Conservation (phyloP, 2,329 filamentous ascomycete genomes). For the Albophoma yamanashiensis region DNA sequence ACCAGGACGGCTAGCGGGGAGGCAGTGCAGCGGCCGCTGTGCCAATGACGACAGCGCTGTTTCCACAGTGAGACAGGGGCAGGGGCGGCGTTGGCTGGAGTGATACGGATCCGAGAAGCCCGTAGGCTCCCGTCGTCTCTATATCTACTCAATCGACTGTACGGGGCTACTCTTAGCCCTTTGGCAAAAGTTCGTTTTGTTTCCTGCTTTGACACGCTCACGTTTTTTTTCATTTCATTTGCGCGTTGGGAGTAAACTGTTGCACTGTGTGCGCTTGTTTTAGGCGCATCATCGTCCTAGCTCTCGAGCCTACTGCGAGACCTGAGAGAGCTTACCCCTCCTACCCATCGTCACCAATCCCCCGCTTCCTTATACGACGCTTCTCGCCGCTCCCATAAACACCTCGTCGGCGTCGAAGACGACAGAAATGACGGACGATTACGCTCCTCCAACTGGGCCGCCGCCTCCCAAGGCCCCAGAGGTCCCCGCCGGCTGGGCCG, state of each 20-base stretch:
- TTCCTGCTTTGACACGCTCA: not conserved
- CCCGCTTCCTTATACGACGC: not conserved
- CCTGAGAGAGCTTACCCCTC: not conserved
- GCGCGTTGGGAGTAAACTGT: not conserved
- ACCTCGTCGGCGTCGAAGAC: not conserved
- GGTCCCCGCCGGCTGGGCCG: conserved; percentile 60
- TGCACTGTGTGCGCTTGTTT: not conserved
- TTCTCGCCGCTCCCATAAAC: not conserved
- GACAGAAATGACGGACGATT: conserved; percentile 36
- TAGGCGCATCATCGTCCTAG: not conserved
- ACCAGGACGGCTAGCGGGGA: not conserved
- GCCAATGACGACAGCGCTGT: not conserved
- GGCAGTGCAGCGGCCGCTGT: not conserved
- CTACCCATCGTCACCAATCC: not conserved
- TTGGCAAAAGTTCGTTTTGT: no score
- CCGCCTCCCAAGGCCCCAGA: conserved; percentile 55
- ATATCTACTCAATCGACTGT: not conserved
- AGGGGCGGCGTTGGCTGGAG: not conserved
- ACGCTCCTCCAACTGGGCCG: conserved; percentile 40
- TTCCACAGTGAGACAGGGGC: not conserved
- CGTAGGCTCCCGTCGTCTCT: not conserved
- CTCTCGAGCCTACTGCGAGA: not conserved
- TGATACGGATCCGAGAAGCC: not conserved
- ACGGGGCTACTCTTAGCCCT: not conserved
- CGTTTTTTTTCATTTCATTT: not conserved